These are phyloP conservation scores for Acer saccharum DNA, from an alignment of 345 rosid genomes.

Conservation along the genomic window DNA sequence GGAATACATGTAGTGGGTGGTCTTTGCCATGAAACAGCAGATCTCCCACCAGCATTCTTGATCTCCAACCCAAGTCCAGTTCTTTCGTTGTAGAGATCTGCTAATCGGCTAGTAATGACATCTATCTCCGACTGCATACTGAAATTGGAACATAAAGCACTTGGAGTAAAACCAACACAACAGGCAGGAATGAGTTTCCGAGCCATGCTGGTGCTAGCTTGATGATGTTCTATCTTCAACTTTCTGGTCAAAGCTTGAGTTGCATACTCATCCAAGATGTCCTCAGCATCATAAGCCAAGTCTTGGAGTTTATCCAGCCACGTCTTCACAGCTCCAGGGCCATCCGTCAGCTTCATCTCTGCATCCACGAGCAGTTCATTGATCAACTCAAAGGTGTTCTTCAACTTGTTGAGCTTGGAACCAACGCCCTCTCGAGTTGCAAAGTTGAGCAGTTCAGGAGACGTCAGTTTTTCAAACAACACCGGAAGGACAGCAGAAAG, in stretches of 20 bases:
- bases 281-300: constrained; percentile 5
- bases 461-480: too few relatives aligned
- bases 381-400: too few relatives aligned
- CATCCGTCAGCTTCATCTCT: neutral
- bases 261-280: neutral
- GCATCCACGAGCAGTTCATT: neutral
- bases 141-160: neutral
- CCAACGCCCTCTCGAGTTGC: too few relatives aligned
- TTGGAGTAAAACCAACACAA: neutral
- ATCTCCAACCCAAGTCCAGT: neutral
- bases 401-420: neutral
- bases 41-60: neutral
- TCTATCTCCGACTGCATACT: neutral
- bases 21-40: neutral
- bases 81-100: neutral
- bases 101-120: neutral
- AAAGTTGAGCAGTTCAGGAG: too few relatives aligned
- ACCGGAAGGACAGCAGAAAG: too few relatives aligned
- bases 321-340: neutral
- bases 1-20: neutral
- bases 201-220: neutral
- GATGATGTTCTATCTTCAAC: neutral
- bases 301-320: neutral
- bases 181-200: neutral
- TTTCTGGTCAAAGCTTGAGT: neutral